Conservation (phyloP, 2,329 filamentous ascomycete genomes). For the Ceratocystis alfenasii region DNA sequence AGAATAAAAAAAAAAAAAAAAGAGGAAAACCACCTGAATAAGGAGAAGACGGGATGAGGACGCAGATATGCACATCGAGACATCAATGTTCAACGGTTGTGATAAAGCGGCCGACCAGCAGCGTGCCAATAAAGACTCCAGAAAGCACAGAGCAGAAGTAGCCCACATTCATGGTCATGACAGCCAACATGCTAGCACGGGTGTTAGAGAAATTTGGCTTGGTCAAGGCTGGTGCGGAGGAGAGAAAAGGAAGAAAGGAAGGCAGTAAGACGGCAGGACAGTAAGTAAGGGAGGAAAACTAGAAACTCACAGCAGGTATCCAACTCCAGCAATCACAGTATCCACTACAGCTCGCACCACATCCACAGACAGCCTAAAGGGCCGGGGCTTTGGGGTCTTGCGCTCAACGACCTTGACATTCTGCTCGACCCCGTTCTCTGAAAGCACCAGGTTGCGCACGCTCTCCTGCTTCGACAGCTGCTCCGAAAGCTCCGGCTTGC, state of each 20-base stretch:
- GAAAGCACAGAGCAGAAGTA: conserved; percentile 72
- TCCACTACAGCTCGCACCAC: conserved; percentile 59
- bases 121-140: conserved; percentile 74
- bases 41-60: background rate
- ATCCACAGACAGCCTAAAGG: conserved; percentile 75
- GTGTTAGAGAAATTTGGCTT: conserved; percentile 13
- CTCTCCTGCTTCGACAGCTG: conserved; percentile 47
- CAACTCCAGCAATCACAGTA: conserved; percentile 60
- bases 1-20: background rate
- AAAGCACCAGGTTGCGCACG: conserved; percentile 54
- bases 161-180: conserved; percentile 81
- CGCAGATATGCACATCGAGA: background rate
- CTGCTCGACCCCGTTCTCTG: conserved; percentile 70
- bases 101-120: conserved; percentile 61
- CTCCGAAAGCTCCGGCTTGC: conserved; percentile 47
- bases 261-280: background rate
- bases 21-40: background rate
- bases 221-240: background rate
- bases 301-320: conserved; percentile 68
- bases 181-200: conserved; percentile 66
- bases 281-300: no score
- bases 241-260: conserved; percentile 1
- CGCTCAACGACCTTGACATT: conserved; percentile 60
- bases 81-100: conserved; percentile 8
- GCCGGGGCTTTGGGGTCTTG: conserved; percentile 41